Evolutionary conservation across 2,329 filamentous ascomycete species (phyloP), one percentile per base, ranked within the genome.

Genomic region (Hypocrella siamensis): DNA sequence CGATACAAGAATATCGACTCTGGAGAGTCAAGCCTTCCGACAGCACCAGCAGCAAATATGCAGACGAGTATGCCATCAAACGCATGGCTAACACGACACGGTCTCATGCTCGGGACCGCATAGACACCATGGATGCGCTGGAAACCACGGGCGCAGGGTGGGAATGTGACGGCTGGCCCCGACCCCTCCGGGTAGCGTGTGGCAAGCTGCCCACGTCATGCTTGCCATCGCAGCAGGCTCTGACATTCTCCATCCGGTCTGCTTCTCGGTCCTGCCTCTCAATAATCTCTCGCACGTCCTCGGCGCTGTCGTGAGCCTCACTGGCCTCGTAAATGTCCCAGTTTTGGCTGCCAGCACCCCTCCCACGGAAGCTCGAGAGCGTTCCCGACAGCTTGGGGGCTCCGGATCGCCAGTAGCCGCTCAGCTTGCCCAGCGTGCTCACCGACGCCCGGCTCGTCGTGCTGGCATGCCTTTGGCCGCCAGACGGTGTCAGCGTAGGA

Each of bases 191-290:
- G 30, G 57, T 48, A 30, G 56, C 54, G 36, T 58, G 59, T 35
- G 65, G 58, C 31, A 79, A 51, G 33, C 63, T 71, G 33, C 71
- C 67, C 30, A 84, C 79, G 49, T 84, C 78, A 46, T 84, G 79
- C 59, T 80, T 82, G 88, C 86, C 90, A 69, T 96, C 90, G 56
- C 90, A 98, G 60, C 90, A 98, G 37, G 88, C 86, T 49, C 90
- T 70, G 41, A 98, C 90, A 53, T 98, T 94, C 64, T 96, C 88
- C 46, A 96, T 65, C 39, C 77, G 69, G 48, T 86, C 81, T 17
- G 77, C 65, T 42, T 86, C 80, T 33, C 74, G 64, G 46, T 88
- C 79, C 48, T 85, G 77, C 39, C 71, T 66, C 56, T 88, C 81
- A 45, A 88, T 82, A 40, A 86, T 75, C 40, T 77, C 69, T 35